These are phyloP conservation scores for Aspergillus saccharolyticus DNA, from an alignment of 495 filamentous ascomycete genomes.

Conservation along the genomic window DNA sequence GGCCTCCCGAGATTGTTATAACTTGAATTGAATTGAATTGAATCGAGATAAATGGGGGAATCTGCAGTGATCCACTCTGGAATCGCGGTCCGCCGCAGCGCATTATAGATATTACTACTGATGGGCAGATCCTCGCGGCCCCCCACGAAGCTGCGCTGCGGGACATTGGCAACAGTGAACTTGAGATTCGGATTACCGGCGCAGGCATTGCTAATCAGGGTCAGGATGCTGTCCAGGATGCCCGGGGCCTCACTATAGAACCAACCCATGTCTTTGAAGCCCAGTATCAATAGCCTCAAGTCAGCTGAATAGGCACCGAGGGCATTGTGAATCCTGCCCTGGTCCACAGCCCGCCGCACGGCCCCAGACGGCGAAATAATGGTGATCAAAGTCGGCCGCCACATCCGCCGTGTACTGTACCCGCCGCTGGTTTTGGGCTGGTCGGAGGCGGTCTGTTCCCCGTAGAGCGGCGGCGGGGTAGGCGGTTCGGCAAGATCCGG, in stretches of 20 bases:
- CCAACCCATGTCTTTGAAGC: slow-evolving; percentile 4
- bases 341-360: neutral
- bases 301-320: neutral
- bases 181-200: slow-evolving; percentile 1
- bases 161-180: neutral
- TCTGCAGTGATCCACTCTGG: neutral
- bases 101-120: slow-evolving; percentile 2
- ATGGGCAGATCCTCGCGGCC: neutral
- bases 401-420: neutral
- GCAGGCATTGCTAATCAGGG: neutral
- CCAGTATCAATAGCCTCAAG: neutral
- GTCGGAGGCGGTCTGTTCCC: neutral
- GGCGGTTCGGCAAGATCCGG: neutral
- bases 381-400: neutral
- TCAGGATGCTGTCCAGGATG: neutral
- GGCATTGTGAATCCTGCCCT: neutral
- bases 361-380: neutral
- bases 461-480: neutral
- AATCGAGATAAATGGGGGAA: neutral
- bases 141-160: neutral
- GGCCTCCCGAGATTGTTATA: no score
- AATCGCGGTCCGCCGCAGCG: neutral
- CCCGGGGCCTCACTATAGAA: neutral
- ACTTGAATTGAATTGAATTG: no score
- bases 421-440: neutral